Percentiles rank a stretch among this genome's conserved stretches.
phyloP scores from a whole-genome alignment of 345 rosid genomes.

The Citrus reticulata region DNA sequence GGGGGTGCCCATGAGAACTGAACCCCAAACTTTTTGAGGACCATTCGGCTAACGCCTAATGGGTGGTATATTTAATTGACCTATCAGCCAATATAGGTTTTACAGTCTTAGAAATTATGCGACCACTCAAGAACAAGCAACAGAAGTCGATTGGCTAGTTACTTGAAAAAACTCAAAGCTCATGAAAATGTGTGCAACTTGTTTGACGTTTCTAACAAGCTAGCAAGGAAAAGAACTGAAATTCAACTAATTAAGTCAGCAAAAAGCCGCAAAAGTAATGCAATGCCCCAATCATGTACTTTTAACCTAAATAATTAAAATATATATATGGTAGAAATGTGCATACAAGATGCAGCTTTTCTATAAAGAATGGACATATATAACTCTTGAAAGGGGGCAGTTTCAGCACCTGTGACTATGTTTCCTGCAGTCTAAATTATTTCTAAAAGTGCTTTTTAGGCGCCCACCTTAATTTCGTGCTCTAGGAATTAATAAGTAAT shows the following conservation, averaged over 20 bases:
- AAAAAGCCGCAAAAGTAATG: background rate
- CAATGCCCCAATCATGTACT: background rate
- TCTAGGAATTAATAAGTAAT: no score
- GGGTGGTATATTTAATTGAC: no score
- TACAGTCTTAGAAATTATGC: no score
- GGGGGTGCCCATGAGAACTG: background rate
- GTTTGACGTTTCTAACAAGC: background rate
- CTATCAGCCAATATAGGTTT: no score
- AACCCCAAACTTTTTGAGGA: background rate
- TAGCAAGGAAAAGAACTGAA: background rate
- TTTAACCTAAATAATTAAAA: no score
- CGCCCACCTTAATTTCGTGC: conserved; percentile 19
- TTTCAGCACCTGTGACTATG: no score
- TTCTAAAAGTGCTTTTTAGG: background rate
- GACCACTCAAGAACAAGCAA: no score
- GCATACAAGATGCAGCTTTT: no score
- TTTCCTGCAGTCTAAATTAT: background rate
- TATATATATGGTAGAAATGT: no score
- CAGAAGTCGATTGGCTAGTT: background rate
- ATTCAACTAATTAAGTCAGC: background rate
- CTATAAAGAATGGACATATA: no score
- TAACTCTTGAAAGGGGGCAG: no score
- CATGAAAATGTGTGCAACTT: background rate
- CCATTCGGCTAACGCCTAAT: no score
- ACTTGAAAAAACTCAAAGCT: background rate